Percentiles rank a stretch among this genome's conserved stretches.
Conservation (phyloP, 73 alveolate genomes). For the Symbiodinium pilosum region DNA sequence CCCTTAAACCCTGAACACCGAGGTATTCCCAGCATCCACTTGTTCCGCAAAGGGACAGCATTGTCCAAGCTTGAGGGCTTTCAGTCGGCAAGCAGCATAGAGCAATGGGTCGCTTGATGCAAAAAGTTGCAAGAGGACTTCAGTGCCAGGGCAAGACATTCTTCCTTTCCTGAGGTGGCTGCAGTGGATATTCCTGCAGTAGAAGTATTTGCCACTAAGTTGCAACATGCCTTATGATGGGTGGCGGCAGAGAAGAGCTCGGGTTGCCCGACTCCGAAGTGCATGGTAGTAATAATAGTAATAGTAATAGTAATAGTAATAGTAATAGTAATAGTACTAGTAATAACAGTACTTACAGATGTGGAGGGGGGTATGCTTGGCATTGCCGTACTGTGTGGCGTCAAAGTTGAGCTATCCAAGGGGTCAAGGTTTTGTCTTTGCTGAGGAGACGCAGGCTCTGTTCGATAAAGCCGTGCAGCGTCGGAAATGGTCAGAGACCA, state of each 20-base stretch:
- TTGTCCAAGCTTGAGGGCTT: conserved; percentile 69
- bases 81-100: not conserved
- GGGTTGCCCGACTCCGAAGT: no score
- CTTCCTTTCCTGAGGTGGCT: not conserved
- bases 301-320: no score
- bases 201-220: not conserved
- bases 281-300: no score
- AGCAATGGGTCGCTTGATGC: conserved; percentile 46
- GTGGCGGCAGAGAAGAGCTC: no score
- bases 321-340: no score
- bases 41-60: conserved; percentile 31
- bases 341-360: no score
- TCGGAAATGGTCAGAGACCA: conserved; percentile 33
- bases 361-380: no score
- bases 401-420: no score
- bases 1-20: not conserved
- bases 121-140: not conserved
- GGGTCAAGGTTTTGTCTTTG: not conserved
- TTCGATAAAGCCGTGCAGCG: conserved; percentile 54
- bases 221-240: no score
- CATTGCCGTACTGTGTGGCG: no score
- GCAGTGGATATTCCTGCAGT: not conserved
- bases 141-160: no score
- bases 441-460: conserved; percentile 45
- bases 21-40: conserved; percentile 55